phyloP scores from a whole-genome alignment of 768 basidiomycete genomes.

The Paxillus rubicundulus region DNA sequence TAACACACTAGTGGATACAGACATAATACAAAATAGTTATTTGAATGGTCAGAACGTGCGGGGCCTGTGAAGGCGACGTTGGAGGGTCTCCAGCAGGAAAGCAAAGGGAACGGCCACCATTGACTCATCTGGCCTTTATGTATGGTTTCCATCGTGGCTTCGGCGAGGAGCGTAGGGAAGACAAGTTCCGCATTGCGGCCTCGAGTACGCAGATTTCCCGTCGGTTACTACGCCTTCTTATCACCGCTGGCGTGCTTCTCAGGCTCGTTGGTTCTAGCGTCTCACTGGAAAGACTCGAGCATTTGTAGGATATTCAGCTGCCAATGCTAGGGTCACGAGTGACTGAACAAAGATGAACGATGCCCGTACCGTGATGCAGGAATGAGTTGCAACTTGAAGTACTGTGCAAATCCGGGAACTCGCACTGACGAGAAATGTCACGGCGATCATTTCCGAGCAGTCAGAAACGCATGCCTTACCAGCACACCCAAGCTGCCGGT shows the following conservation, averaged over 20 bases:
- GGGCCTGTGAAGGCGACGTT: slow-evolving; percentile 12
- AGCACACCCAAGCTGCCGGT: not conserved
- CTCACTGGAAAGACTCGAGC: not conserved
- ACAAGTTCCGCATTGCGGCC: slow-evolving; percentile 8
- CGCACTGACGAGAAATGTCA: slow-evolving; percentile 2
- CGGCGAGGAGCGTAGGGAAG: slow-evolving; percentile 27
- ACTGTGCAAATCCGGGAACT: slow-evolving; percentile 7
- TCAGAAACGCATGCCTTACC: not conserved
- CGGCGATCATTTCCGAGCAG: not conserved
- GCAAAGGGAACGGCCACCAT: slow-evolving; percentile 7
- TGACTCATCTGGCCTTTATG: slow-evolving; percentile 23
- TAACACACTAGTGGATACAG: slow-evolving; percentile 26
- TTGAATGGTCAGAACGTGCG: slow-evolving; percentile 9
- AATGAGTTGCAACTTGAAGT: not conserved
- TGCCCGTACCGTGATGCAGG: not conserved
- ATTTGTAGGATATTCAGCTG: not conserved
- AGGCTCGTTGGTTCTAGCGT: not conserved
- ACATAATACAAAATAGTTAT: slow-evolving; percentile 30
- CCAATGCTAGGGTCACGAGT: not conserved
- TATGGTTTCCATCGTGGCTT: slow-evolving; percentile 35
- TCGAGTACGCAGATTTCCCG: slow-evolving; percentile 25
- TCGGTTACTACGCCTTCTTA: slow-evolving; percentile 29
- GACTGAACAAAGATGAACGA: not conserved
- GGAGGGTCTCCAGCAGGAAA: slow-evolving; percentile 17
- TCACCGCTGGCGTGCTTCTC: slow-evolving; percentile 21